These are phyloP conservation scores for Hemisphaericaspora nanyangensis DNA, from an alignment of 805 yeast species.

Conservation along the genomic window DNA sequence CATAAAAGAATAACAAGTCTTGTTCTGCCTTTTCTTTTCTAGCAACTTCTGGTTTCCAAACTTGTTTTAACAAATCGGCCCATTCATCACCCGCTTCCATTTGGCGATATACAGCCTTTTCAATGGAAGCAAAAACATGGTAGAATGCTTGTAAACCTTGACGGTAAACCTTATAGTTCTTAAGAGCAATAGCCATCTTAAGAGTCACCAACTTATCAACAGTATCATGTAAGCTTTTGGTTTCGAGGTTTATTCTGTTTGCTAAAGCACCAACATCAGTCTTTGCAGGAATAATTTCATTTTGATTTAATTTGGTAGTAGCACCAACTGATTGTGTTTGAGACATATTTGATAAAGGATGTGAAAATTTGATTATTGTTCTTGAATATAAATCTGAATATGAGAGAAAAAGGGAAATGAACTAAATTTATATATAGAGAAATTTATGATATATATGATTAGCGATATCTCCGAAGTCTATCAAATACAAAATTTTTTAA, in stretches of 20 bases:
- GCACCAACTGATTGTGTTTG: slow-evolving; percentile 19
- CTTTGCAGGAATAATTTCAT: slow-evolving; percentile 68
- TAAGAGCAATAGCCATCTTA: slow-evolving; percentile 68
- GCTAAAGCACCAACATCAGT: slow-evolving; percentile 81
- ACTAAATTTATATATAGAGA: neutral
- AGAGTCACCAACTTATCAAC: slow-evolving; percentile 66
- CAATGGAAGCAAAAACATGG: slow-evolving; percentile 65
- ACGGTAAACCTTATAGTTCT: slow-evolving; percentile 72
- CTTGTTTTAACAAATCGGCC: slow-evolving; percentile 47
- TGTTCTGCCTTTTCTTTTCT: slow-evolving; percentile 53
- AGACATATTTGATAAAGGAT: slow-evolving; percentile 9
- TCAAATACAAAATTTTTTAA: neutral
- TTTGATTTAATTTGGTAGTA: slow-evolving; percentile 31
- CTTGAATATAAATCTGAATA: no score
- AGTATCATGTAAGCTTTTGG: slow-evolving; percentile 61
- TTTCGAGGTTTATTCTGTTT: slow-evolving; percentile 72
- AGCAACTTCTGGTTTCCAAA: slow-evolving; percentile 70
- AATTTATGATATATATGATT: neutral
- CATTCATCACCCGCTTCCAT: slow-evolving; percentile 34
- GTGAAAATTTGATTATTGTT: no score
- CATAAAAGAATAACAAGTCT: slow-evolving; percentile 68
- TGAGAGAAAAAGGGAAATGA: no score
- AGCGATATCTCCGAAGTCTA: slow-evolving; percentile 3
- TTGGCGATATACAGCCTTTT: slow-evolving; percentile 46
- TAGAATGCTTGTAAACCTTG: slow-evolving; percentile 76